These are phyloP conservation scores for Ceratobasidium sp. DNA, from an alignment of 1,284 basidiomycete genomes.

Conservation along the genomic window DNA sequence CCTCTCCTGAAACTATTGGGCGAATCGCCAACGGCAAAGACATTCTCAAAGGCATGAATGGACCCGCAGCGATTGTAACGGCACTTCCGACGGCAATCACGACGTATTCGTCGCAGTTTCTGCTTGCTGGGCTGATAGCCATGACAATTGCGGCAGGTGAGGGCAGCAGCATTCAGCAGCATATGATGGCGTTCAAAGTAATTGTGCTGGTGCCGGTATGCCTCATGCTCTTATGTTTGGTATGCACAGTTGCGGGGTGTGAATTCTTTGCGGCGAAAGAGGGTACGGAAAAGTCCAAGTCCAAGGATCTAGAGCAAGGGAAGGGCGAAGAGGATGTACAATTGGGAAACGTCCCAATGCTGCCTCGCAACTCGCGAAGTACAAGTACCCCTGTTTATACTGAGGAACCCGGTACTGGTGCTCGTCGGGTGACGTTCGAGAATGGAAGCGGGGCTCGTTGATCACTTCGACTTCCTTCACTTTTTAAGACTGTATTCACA, in stretches of 20 bases:
- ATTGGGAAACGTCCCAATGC: too few relatives aligned
- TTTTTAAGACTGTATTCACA: too few relatives aligned
- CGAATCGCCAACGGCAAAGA: not conserved
- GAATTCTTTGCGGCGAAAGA: not conserved
- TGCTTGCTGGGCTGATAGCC: conserved; percentile 3
- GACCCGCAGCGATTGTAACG: not conserved
- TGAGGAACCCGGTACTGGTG: too few relatives aligned
- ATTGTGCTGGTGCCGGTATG: conserved; percentile 1
- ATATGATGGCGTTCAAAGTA: not conserved
- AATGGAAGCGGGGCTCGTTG: too few relatives aligned
- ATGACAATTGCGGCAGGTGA: conserved; percentile 5
- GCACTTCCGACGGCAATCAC: conserved; percentile 12
- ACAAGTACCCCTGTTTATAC: too few relatives aligned
- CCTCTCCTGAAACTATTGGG: not conserved
- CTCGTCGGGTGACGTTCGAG: too few relatives aligned
- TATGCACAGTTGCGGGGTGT: not conserved
- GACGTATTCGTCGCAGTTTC: conserved; percentile 8
- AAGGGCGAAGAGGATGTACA: too few relatives aligned
- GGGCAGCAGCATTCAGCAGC: not conserved
- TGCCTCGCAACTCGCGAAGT: too few relatives aligned
- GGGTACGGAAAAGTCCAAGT: not conserved
- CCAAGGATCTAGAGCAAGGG: too few relatives aligned
- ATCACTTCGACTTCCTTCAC: too few relatives aligned
- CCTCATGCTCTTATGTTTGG: not conserved
- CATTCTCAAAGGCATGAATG: not conserved